Evolutionary conservation across 495 filamentous ascomycete genomes (phyloP), one percentile per base, ranked within the genome.

Genomic region (Neurospora sp.): DNA sequence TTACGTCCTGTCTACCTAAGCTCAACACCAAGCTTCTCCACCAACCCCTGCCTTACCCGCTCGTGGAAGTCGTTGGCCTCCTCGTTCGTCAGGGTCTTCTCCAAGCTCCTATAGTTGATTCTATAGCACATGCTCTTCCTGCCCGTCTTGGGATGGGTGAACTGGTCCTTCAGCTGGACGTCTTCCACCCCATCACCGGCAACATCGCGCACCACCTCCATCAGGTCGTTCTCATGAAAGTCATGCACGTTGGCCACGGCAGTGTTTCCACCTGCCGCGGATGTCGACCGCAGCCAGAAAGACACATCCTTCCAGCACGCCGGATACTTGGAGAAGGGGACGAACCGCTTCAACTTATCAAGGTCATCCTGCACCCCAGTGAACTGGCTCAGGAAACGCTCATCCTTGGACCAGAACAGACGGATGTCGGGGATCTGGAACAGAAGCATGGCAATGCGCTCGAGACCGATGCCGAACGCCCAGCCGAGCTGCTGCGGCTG

Each of bases 371-470:
- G 88, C 0, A 90, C 85, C 6, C 86, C 85, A 0, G 75, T 76
- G 82, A 99, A 99, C 79, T 99, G 96, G 6, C 80, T 81, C 39
- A 96, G 81, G 81, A 98, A 99, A 10, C 96, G 88, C 74, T 84
- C 74, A 77, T 99, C 96, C 69, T 84, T 82, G 10, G 92, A 96
- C 96, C 96, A 99, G 83, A 99, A 98, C 9, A 98, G 89, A n/a
- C 96, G 89, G 74, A 99, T 99, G 76, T 99, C 96, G 0, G 95
- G 93, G 69, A 99, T 96, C 65, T 91, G 90, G 82, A 97, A 99
- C 6, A 99, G 87, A 38, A 99, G 86, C 96, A 99, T 99, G 61
- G 96, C 94, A 70, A 99, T 92, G 70, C 96, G 87, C 78, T 99
- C 96, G 31, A 98, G 86, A 10, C 96, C 96, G 16, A 98, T 84